phyloP scores from a whole-genome alignment of 768 basidiomycete species.

The Trametes maxima region DNA sequence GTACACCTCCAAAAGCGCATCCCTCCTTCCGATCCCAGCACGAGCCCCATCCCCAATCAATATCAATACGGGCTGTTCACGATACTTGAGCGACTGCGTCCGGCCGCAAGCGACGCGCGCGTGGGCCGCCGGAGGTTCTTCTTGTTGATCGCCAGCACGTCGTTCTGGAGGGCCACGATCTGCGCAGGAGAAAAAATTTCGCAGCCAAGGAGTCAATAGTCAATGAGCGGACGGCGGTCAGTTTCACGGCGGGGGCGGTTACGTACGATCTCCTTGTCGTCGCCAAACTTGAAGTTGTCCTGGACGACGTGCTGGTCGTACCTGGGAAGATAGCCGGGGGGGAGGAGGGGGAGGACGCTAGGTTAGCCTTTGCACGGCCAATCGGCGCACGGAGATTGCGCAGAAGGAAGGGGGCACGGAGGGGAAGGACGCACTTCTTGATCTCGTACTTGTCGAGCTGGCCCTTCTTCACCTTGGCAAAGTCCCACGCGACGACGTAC shows the following conservation, averaged over 20 bases:
- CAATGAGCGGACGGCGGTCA: background rate
- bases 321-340: slow-evolving; percentile 31
- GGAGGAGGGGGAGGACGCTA: too few species aligned
- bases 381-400: background rate
- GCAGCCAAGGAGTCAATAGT: background rate
- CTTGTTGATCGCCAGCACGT: slow-evolving; percentile 94
- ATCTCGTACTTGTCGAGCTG: slow-evolving; percentile 91
- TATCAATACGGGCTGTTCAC: slow-evolving; percentile 50
- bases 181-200: slow-evolving; percentile 33
- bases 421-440: slow-evolving; percentile 57
- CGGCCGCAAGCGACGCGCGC: slow-evolving; percentile 64
- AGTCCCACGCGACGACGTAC: slow-evolving; percentile 97
- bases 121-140: slow-evolving; percentile 85
- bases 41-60: slow-evolving; percentile 20
- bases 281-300: slow-evolving; percentile 97
- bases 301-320: slow-evolving; percentile 95
- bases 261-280: slow-evolving; percentile 93
- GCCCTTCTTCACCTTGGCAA: slow-evolving; percentile 92
- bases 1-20: background rate
- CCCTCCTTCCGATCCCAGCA: background rate
- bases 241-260: background rate
- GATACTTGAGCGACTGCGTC: slow-evolving; percentile 59
- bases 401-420: background rate
- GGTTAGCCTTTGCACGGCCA: slow-evolving; percentile 7
- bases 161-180: slow-evolving; percentile 94